These are phyloP conservation scores for Chalciporus sphaerocephalus DNA, from an alignment of 768 basidiomycete species.

Conservation along the genomic window DNA sequence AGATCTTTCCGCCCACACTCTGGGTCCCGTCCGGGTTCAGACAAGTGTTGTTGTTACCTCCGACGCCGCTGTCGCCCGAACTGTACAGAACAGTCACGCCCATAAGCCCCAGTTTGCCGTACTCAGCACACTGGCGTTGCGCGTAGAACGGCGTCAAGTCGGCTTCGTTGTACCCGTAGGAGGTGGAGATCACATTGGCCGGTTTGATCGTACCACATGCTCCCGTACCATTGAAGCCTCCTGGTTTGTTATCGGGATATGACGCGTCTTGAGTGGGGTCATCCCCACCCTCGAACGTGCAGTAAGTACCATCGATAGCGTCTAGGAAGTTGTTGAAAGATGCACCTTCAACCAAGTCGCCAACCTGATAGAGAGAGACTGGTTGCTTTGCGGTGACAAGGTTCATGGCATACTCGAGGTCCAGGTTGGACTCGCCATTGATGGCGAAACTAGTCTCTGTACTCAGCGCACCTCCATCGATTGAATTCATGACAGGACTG, in stretches of 20 bases:
- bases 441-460: slow-evolving; percentile 33
- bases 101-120: slow-evolving; percentile 41
- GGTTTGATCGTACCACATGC: slow-evolving; percentile 38
- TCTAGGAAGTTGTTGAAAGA: background rate
- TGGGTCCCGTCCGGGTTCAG: slow-evolving; percentile 20
- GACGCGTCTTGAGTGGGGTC: background rate
- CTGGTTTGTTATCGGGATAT: background rate
- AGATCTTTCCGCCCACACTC: slow-evolving; percentile 24
- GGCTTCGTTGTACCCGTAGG: slow-evolving; percentile 39
- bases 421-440: slow-evolving; percentile 68
- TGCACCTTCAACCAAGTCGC: slow-evolving; percentile 26
- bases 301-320: background rate
- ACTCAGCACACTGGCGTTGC: slow-evolving; percentile 42
- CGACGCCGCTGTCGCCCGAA: slow-evolving; percentile 33
- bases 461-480: slow-evolving; percentile 49
- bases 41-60: slow-evolving; percentile 29
- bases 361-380: slow-evolving; percentile 38
- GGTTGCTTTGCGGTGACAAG: slow-evolving; percentile 35
- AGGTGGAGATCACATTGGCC: slow-evolving; percentile 41
- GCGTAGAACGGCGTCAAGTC: slow-evolving; percentile 35
- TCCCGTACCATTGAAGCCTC: background rate
- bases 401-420: slow-evolving; percentile 65
- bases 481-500: slow-evolving; percentile 16
- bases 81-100: slow-evolving; percentile 35
- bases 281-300: background rate